Evolutionary conservation across 306 rosid species (phyloP).

Genomic region (Rosa lucieae): DNA sequence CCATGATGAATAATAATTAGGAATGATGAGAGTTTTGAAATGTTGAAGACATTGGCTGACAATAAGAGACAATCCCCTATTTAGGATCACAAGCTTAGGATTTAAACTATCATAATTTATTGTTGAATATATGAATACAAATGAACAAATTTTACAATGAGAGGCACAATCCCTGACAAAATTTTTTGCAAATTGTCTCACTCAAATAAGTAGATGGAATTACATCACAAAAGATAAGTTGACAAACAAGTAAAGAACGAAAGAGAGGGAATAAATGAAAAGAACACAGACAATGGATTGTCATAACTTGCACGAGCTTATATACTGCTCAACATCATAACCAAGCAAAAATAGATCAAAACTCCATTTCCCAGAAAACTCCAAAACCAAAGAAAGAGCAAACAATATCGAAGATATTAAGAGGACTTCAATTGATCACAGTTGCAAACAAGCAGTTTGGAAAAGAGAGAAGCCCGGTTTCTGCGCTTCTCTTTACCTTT

Average conservation of each 20-base stretch:
- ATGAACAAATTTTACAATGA: conserved; percentile 32
- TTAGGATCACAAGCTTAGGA: too few relatives aligned
- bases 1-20: too few relatives aligned
- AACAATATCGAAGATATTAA: conserved; percentile 3
- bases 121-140: conserved; percentile 19
- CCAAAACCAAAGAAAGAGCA: conserved; percentile 22
- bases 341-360: conserved; percentile 28
- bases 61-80: too few relatives aligned
- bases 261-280: not conserved
- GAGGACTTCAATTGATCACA: conserved; percentile 41
- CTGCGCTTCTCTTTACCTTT: conserved; percentile 60
- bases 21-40: too few relatives aligned
- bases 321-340: conserved; percentile 12
- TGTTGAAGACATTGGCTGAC: too few relatives aligned
- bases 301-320: not conserved
- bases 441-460: conserved; percentile 78
- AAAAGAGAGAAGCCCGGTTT: conserved; percentile 54
- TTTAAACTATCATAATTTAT: too few relatives aligned
- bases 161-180: conserved; percentile 22
- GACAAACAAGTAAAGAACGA: not conserved
- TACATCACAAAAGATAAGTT: not conserved
- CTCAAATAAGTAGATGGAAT: conserved; percentile 28
- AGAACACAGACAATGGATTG: conserved; percentile 9
- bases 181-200: conserved; percentile 35
- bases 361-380: conserved; percentile 27